Conservation (phyloP, 2,329 filamentous ascomycete genomes). For the Colletotrichum tamarilloi region DNA sequence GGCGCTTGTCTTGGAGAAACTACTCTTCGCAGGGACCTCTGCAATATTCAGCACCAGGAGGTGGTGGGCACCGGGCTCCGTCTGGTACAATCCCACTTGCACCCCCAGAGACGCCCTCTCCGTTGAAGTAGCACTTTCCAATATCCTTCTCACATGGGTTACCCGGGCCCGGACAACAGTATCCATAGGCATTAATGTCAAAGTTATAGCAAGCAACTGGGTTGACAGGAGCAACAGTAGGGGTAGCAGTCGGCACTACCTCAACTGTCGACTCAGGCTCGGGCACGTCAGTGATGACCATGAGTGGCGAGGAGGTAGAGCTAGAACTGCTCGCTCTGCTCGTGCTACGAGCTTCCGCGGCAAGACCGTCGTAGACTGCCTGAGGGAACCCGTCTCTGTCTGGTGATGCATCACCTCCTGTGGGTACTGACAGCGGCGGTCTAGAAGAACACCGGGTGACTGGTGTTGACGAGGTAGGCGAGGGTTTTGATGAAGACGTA, state of each 20-base stretch:
- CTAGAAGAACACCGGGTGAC: background rate
- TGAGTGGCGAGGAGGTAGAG: background rate
- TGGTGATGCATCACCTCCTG: background rate
- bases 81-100: background rate
- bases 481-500: background rate
- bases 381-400: constrained; percentile 4
- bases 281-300: background rate
- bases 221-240: background rate
- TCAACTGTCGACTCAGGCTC: background rate
- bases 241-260: background rate
- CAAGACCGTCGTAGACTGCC: background rate
- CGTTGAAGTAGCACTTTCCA: background rate
- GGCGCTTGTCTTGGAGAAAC: background rate
- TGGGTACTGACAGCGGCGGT: background rate
- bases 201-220: constrained; percentile 18
- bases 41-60: background rate
- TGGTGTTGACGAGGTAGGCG: background rate
- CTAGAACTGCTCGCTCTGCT: background rate
- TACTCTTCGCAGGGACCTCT: background rate
- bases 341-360: background rate
- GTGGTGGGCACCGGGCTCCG: constrained; percentile 1
- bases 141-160: background rate
- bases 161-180: background rate
- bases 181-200: background rate
- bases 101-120: constrained; percentile 5